Base-by-base conservation (phyloP, 257 asterid genomes). In the Misopates orontium region DNA sequence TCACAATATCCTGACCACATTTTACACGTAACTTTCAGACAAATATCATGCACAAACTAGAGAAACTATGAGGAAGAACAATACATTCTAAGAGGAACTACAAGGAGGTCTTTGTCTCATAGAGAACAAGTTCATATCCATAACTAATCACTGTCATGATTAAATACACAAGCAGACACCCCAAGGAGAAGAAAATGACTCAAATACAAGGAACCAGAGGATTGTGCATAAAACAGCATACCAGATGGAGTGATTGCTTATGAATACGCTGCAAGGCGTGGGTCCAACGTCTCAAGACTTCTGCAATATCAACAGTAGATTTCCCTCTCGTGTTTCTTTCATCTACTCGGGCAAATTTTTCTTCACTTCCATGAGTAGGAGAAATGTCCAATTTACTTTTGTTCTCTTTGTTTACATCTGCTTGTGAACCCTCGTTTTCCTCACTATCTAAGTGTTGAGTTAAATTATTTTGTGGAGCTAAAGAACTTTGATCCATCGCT, bases 201-300 rank as follows among this genome's bases (percentile, higher is more conserved):
- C 52, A 24, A 19, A 25, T 62, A 39, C 59, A 53, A 52, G 62
- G 53, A 53, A 67, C 69, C 31, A 67, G 58, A 64, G 5, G 67
- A 49, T 55, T 21, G 42, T 41, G 47, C 67, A 63, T 15, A 60
- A 67, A 78, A 64, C 52, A 45, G 78, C 80, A 75, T 90, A 89
- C 97, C 83, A 93, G 62, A 62, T 85, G 98, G 75, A 87, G 87
- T 48, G 98, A 87, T 72, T 93, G 98, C 64, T 87, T 93, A 78
- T 93, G 96, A 73, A 93, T 86, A 16, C 98, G 96, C 79, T 90
- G 96, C 76, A 93, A 84, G 73, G 98, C 96, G 79, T 93, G 98
- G 2, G 98, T 93, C 98, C 98, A 93, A 45, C 98, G 90, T 63
- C 98, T 77, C 83, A 93, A 74, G 75, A 93, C 93, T 79, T 93